These are phyloP conservation scores for Geotrichum europaeum DNA, from an alignment of 1,139 yeast species.

Conservation along the genomic window DNA sequence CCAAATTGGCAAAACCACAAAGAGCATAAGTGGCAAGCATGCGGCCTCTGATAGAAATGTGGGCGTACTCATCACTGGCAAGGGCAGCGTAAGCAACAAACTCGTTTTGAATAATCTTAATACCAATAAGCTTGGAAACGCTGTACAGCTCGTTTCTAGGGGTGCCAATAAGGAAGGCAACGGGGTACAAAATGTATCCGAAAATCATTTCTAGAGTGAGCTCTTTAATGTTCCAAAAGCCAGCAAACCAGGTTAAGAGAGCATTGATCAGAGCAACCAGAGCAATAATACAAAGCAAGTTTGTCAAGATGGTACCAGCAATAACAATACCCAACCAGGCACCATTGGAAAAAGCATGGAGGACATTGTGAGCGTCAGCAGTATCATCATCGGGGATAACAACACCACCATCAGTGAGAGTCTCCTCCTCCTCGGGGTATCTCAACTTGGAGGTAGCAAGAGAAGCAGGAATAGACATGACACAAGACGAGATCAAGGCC, in stretches of 20 bases:
- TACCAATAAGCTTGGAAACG: slow-evolving; percentile 50
- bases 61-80: slow-evolving; percentile 41
- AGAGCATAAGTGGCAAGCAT: slow-evolving; percentile 59
- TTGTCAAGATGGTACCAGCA: slow-evolving; percentile 57
- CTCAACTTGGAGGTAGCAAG: slow-evolving; percentile 59
- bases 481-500: slow-evolving; percentile 61
- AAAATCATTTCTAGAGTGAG: slow-evolving; percentile 53
- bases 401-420: slow-evolving; percentile 48
- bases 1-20: slow-evolving; percentile 62
- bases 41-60: slow-evolving; percentile 48
- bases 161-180: slow-evolving; percentile 56
- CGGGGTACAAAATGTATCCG: slow-evolving; percentile 56
- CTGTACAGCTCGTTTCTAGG: slow-evolving; percentile 51
- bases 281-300: slow-evolving; percentile 59
- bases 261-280: slow-evolving; percentile 56
- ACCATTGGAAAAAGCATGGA: slow-evolving; percentile 61
- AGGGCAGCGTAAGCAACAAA: slow-evolving; percentile 52
- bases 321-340: slow-evolving; percentile 55
- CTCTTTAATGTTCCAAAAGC: slow-evolving; percentile 45
- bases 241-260: slow-evolving; percentile 57
- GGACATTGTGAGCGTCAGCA: slow-evolving; percentile 48
- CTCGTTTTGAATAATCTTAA: slow-evolving; percentile 59
- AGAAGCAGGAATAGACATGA: slow-evolving; percentile 66
- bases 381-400: slow-evolving; percentile 42
- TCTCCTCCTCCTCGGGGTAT: slow-evolving; percentile 55